A percentile compares a stretch with the other conserved stretches of the same genome.
Conservation (phyloP, 2,329 filamentous ascomycete genomes). For the Calonectria ilicicola region DNA sequence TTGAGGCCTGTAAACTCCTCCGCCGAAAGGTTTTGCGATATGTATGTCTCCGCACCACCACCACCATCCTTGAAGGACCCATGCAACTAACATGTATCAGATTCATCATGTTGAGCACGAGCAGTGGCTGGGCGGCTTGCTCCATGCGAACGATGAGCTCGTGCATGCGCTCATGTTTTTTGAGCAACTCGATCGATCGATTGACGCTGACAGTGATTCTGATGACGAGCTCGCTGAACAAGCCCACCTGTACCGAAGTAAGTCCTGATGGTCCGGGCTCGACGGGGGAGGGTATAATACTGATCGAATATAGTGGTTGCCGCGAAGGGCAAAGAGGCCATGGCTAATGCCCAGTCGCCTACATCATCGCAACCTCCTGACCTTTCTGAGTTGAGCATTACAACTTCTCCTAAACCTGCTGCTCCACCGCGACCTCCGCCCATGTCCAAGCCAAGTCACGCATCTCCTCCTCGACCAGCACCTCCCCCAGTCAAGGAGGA, state of each 20-base stretch:
- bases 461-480: conserved; percentile 32
- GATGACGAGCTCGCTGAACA: conserved; percentile 77
- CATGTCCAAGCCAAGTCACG: conserved; percentile 34
- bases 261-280: conserved; percentile 35
- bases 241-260: conserved; percentile 73
- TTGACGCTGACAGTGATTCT: conserved; percentile 80
- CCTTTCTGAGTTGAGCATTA: conserved; percentile 59
- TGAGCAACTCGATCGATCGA: conserved; percentile 90
- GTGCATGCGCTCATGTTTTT: conserved; percentile 93
- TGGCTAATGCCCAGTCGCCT: conserved; percentile 54
- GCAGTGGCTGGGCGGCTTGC: conserved; percentile 89
- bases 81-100: conserved; percentile 49
- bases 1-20: conserved; percentile 88
- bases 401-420: conserved; percentile 53
- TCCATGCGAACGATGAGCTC: conserved; percentile 97
- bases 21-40: conserved; percentile 89
- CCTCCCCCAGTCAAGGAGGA: conserved; percentile 36
- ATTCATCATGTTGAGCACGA: conserved; percentile 93
- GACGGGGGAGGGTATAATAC: conserved; percentile 25
- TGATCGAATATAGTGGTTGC: conserved; percentile 59
- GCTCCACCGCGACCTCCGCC: conserved; percentile 56
- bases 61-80: neutral
- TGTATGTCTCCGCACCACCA: conserved; percentile 54
- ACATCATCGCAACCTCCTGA: conserved; percentile 54
- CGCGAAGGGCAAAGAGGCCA: conserved; percentile 62